These are phyloP conservation scores for Asterophora parasitica DNA, from an alignment of 768 basidiomycete species.

Conservation along the genomic window DNA sequence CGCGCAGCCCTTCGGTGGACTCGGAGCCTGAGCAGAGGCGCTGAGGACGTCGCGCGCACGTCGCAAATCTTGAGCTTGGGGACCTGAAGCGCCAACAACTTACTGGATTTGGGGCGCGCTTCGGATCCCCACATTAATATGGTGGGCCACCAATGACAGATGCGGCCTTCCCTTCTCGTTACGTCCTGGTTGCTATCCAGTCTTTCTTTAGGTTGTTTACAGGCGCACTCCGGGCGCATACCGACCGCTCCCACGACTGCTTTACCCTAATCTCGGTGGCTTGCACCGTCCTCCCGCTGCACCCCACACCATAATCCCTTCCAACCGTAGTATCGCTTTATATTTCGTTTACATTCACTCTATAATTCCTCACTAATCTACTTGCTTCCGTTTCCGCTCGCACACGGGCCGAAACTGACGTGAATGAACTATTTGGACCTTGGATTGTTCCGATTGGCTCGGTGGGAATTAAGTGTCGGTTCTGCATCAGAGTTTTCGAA, in stretches of 20 bases:
- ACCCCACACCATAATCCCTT: constrained; percentile 16
- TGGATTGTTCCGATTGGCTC: constrained; percentile 61
- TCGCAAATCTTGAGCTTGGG: constrained; percentile 12
- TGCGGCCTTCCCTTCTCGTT: constrained; percentile 35
- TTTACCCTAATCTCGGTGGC: constrained; percentile 29
- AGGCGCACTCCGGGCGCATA: constrained; percentile 44
- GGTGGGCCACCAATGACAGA: constrained; percentile 35
- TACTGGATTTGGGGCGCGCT: constrained; percentile 21
- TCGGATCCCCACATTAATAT: constrained; percentile 38
- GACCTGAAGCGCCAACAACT: constrained; percentile 16
- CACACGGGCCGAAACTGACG: constrained; percentile 16
- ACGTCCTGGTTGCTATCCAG: constrained; percentile 50
- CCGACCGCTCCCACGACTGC: constrained; percentile 45
- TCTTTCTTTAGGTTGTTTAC: constrained; percentile 39
- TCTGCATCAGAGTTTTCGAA: constrained; percentile 48
- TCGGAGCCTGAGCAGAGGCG: constrained; percentile 27
- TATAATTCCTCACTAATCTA: constrained; percentile 14
- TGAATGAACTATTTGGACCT: constrained; percentile 27
- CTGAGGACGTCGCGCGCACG: constrained; percentile 15
- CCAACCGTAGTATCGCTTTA: constrained; percentile 15
- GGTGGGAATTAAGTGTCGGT: constrained; percentile 52
- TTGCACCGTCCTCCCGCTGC: constrained; percentile 10
- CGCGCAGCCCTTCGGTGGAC: constrained; percentile 29
- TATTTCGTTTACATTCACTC: constrained; percentile 19
- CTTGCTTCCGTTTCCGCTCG: constrained; percentile 14